Base-by-base conservation (phyloP, 768 basidiomycete genomes). In the Tricholoma bakamatsutake region DNA sequence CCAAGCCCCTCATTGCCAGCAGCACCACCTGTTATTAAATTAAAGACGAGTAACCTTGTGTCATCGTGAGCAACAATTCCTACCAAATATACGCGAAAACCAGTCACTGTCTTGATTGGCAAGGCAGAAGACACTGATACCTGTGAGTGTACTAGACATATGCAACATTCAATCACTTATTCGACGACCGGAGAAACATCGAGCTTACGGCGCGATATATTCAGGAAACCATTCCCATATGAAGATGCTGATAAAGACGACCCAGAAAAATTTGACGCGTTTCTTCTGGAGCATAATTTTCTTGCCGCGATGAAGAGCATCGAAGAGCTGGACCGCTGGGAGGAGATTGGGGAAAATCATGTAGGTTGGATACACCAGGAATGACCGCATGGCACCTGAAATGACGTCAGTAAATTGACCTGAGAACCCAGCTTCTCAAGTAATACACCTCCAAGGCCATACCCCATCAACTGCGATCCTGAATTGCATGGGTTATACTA, bases 1-100 rank as follows among this genome's bases (percentile, higher is more conserved):
- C 83, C 84, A 40, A 85, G 74, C 6, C 84, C 83, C 65, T 85
- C 83, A 53, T 86, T 84, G 53, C 76, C 83, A 31, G 80, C 77
- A 37, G 76, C 80, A 39, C 84, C 84, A 51, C 74, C 74, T 75
- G 31, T 7, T 24, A 30, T 4, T 15, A 27, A 46, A 30, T 4
- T 15, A 27, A 46, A 24, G 13, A 27, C 24, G n/a, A 50, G 47
- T 31, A 7, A 7, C 5, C 5, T 33, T 49, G 11, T 31, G 30
- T 13, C 30, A 33, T 7, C 9, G 28, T 17, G 30, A 49, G 18
- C n/a, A 33, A 7, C 33, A 15, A 4, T 27, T 27, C 59, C 6
- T 47, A 68, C 83, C 83, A 59, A 84, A 83, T 27, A 83, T 68
- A 27, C 77, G 73, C 0, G 80, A 78, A 54, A 84, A 73, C 67